phyloP scores from a whole-genome alignment of 306 rosid genomes.

The Trifolium fragiferum region DNA sequence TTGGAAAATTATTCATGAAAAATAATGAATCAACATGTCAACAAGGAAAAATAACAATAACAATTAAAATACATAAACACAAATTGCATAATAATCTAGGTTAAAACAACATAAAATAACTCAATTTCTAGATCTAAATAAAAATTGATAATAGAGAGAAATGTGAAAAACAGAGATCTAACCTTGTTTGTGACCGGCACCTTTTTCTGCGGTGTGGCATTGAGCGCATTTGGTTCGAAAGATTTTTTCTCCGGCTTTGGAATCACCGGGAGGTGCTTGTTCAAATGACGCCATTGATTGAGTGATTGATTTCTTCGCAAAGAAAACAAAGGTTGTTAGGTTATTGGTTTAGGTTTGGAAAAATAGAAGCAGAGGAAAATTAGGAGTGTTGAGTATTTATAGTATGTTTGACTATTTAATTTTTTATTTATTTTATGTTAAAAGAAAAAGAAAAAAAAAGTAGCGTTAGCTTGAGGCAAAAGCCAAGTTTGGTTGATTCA shows the following conservation, averaged over 20 bases:
- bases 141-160: too few species aligned
- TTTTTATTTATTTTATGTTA: background rate
- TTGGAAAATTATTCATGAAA: background rate
- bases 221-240: slow-evolving; percentile 89
- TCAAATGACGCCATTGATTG: slow-evolving; percentile 75
- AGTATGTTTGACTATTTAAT: slow-evolving; percentile 11
- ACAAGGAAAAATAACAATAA: background rate
- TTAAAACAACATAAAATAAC: background rate
- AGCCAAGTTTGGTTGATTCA: slow-evolving; percentile 38
- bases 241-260: slow-evolving; percentile 73
- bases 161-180: background rate
- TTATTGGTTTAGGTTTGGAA: background rate
- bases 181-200: slow-evolving; percentile 97
- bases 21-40: too few species aligned
- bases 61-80: background rate
- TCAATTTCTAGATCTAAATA: slow-evolving; percentile 25
- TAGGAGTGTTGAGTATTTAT: background rate
- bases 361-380: background rate
- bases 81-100: background rate
- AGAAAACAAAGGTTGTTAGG: background rate
- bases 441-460: too few species aligned
- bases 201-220: slow-evolving; percentile 89
- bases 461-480: slow-evolving; percentile 47
- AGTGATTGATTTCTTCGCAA: slow-evolving; percentile 1
- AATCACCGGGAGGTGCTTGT: slow-evolving; percentile 77